Evolutionary conservation across 2,329 filamentous ascomycete genomes (phyloP).

Genomic region (Graphilbum fragrans): DNA sequence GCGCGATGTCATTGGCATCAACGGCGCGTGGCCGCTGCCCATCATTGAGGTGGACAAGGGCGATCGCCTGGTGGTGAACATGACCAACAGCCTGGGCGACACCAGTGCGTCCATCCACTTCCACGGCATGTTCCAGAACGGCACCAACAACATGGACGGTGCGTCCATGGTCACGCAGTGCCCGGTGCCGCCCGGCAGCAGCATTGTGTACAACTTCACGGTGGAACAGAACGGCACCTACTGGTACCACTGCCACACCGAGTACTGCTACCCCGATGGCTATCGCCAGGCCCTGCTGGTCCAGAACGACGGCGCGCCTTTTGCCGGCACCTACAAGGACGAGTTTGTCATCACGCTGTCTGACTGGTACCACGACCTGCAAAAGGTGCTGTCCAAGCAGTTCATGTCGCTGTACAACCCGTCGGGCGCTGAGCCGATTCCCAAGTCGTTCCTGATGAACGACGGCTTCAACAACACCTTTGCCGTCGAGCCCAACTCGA

Average conservation of each 20-base stretch:
- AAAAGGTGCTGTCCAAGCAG: constrained; percentile 28
- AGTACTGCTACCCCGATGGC: constrained; percentile 60
- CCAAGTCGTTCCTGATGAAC: constrained; percentile 58
- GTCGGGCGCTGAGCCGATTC: constrained; percentile 51
- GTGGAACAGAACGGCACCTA: constrained; percentile 52
- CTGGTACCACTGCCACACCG: constrained; percentile 65
- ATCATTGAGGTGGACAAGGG: constrained; percentile 49
- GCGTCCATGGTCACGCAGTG: constrained; percentile 56
- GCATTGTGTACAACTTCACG: constrained; percentile 59
- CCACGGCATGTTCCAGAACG: constrained; percentile 60
- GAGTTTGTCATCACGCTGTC: constrained; percentile 54
- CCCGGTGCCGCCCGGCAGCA: constrained; percentile 48
- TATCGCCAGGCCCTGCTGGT: constrained; percentile 12
- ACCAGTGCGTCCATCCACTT: constrained; percentile 54
- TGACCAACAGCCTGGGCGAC: constrained; percentile 48
- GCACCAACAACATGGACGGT: constrained; percentile 60
- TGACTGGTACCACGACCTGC: constrained; percentile 58
- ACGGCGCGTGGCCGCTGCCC: constrained; percentile 64
- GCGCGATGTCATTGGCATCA: constrained; percentile 64
- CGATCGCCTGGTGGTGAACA: constrained; percentile 47
- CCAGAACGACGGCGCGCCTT: constrained; percentile 48
- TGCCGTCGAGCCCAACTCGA: constrained; percentile 51
- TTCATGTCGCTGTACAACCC: constrained; percentile 45
- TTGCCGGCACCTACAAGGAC: constrained; percentile 43
- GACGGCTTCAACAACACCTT: constrained; percentile 52